These are phyloP conservation scores for Dioscorea cayenensis DNA, from an alignment of 116 monocot species.

Conservation along the genomic window DNA sequence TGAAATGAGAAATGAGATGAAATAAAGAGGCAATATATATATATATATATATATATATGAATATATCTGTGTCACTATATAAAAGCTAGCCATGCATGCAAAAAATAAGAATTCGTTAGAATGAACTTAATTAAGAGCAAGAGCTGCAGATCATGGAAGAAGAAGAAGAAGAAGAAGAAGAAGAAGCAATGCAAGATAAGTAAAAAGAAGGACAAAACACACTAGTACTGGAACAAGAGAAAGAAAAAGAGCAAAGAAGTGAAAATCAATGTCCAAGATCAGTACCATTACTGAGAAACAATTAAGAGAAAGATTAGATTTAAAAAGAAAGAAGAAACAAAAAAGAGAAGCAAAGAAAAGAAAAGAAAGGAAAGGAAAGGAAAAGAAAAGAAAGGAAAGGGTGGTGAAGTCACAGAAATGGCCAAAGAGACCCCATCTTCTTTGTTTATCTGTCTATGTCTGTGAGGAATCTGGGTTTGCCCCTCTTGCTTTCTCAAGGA, in stretches of 20 bases:
- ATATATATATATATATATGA: too few species aligned
- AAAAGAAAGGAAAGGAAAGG: background rate
- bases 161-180: too few species aligned
- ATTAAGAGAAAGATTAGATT: too few species aligned
- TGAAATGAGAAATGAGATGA: too few species aligned
- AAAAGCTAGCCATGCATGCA: slow-evolving; percentile 23
- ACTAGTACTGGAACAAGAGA: slow-evolving; percentile 19
- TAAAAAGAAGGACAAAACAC: slow-evolving; percentile 3
- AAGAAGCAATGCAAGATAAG: background rate
- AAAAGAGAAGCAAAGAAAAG: background rate
- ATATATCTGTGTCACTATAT: slow-evolving; percentile 20
- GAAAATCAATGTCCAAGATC: too few species aligned
- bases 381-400: slow-evolving; percentile 2
- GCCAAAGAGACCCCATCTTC: slow-evolving; percentile 3
- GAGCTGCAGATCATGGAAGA: background rate
- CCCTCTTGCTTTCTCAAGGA: slow-evolving; percentile 58
- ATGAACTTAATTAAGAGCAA: slow-evolving; percentile 12
- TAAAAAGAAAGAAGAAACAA: too few species aligned
- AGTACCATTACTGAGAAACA: too few species aligned
- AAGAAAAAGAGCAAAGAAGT: background rate
- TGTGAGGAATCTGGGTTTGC: slow-evolving; percentile 62
- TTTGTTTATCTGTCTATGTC: slow-evolving; percentile 39
- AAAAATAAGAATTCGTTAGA: slow-evolving; percentile 10
- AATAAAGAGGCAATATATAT: slow-evolving; percentile 5
- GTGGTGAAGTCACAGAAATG: slow-evolving; percentile 9